These are phyloP conservation scores for Schizonepeta tenuifolia DNA, from an alignment of 257 asterid genomes.

Conservation along the genomic window DNA sequence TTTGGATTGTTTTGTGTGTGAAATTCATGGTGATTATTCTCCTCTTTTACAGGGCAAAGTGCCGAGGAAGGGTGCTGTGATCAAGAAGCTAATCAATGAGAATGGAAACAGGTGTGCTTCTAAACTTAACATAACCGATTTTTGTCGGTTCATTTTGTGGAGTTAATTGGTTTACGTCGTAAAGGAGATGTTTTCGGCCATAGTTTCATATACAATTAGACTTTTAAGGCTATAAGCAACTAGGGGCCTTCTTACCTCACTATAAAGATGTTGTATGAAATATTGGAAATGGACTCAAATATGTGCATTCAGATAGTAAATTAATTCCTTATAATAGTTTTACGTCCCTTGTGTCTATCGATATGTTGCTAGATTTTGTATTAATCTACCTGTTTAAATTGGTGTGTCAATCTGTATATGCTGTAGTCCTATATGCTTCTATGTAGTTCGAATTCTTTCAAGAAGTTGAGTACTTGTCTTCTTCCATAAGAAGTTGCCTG, in stretches of 20 bases:
- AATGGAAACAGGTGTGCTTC: conserved; percentile 66
- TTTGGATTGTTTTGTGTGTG: not conserved
- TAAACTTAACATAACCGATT: not conserved
- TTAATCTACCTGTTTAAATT: conserved; percentile 11
- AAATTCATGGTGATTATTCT: conserved; percentile 12
- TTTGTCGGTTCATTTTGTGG: conserved; percentile 19
- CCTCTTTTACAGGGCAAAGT: conserved; percentile 61
- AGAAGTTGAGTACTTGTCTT: not conserved
- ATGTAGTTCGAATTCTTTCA: not conserved
- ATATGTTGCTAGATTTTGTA: not conserved
- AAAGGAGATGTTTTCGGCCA: not conserved
- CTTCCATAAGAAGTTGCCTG: not conserved
- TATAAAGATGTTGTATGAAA: not conserved
- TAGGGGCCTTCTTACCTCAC: not conserved
- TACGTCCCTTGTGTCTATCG: not conserved
- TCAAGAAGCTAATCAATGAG: conserved; percentile 76
- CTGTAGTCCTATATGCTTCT: not conserved
- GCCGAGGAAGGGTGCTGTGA: conserved; percentile 88
- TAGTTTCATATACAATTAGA: not conserved
- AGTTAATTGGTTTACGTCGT: conserved; percentile 13
- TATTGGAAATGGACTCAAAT: not conserved
- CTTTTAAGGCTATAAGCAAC: not conserved
- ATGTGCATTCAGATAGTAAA: not conserved
- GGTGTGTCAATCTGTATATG: not conserved
- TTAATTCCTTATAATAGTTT: not conserved